Evolutionary conservation across 2,329 filamentous ascomycete species (phyloP), one percentile per base, ranked within the genome.

Genomic region (Trichoderma endophyticum): DNA sequence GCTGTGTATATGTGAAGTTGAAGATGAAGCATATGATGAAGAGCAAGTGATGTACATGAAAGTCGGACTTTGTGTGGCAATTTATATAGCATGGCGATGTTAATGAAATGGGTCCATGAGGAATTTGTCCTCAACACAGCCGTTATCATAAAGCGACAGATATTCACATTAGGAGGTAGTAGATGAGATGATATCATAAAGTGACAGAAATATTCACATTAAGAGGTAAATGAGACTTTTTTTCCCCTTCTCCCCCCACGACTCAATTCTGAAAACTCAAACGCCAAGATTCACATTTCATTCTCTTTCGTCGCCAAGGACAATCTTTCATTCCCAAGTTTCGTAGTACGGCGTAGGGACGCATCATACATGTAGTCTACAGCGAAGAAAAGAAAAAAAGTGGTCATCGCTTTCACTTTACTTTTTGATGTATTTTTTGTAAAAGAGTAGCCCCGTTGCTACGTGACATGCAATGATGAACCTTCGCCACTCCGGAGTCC

Each of bases 401-500:
- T 39, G 39, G 66, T 51, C 54, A 61, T 73, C 26, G 68, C 56
- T 76, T 67, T 81, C 75, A 79, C 77, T 79, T 82, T 80, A 78
- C 79, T 82, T 82, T 80, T 82, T 73, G 24, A 43, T 59, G 18
- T 71, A 64, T 66, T 65, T 72, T 59, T 69, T 73, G 71, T 60
- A 70, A 72, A 68, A 78, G 78, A 78, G 82, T 83, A 84, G 82
- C 82, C 79, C 81, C 72, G 79, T 59, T 81, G 86, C 87, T 88
- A 88, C 87, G 79, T 86, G 83, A 87, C 84, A 88, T 88, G 87
- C 86, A 87, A 85, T 82, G 81, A 87, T 86, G 84, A 87, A 86
- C 86, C 86, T 86, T 87, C 84, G 85, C 85, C 86, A 88, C 86
- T 88, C 86, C 86, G 84, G 84, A 86, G 86, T 87, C 86, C 86